Base-by-base conservation (phyloP, 768 basidiomycete genomes). In the Leucosporidium creatinivorum region DNA sequence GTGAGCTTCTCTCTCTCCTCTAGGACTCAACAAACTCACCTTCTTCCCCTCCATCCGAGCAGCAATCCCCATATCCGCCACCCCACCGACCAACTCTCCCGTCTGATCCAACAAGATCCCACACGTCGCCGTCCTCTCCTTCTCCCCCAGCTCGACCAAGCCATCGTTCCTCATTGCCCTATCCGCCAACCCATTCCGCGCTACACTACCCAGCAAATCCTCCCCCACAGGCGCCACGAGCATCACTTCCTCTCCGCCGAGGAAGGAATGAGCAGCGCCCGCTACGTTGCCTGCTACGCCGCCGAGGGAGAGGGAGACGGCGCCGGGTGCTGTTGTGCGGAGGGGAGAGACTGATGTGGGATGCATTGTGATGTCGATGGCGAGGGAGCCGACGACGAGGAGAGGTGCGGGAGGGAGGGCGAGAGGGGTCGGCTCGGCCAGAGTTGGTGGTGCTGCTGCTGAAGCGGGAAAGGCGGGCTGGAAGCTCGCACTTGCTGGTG, bases 231-330 rank as follows among this genome's bases (percentile, higher is more conserved):
- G 85, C 4, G 93, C 85, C 10, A 97, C 79, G 50, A 99, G 81
- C 18, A 91, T 66, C 13, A 79, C 79, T n/a, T 72, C 50, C 13
- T 58, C 55, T 18, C 56, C 44, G 49, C 59, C 33, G 47, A 69
- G 33, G 68, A 59, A 58, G 33, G 89, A 85, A 76, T 89, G 86
- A 9, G 91, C 83, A 1, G 92, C 90, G 77, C 97, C 93, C 3
- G 93, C 89, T 52, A 99, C 85, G 76, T 99, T 99, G n/a, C 93
- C 86, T 1, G 85, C 93, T 19, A 99, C 94, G 33, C 94, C 94
- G 1, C 94, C 94, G 8, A 89, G 80, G 0, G 87, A 83, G 49
- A 93, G 68, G 21, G 81, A 79, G 30, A 98, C 85, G 18, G 77
- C 80, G 15, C 96, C 96, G 0, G 92, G 91, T 17, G 83, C 83